A percentile compares a stretch with the other conserved stretches of the same genome.
Conservation (phyloP, 352 stramenopile species). For the Phytophthora sp. region DNA sequence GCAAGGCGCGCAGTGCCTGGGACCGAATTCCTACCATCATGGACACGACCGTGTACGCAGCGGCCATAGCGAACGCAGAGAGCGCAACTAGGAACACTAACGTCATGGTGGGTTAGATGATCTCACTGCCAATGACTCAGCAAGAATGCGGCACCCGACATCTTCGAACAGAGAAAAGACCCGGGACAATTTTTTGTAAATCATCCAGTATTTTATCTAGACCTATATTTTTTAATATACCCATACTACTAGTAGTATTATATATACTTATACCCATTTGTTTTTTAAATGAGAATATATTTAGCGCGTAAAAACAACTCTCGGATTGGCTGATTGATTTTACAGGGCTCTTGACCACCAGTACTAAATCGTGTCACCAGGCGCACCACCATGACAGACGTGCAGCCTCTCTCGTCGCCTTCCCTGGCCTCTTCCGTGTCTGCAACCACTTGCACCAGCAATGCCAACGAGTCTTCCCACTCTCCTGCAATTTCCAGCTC, state of each 20-base stretch:
- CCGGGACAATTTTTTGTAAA: too few relatives aligned
- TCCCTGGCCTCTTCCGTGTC: background rate
- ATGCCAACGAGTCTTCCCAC: background rate
- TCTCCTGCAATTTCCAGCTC: constrained; percentile 5
- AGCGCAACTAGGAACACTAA: background rate
- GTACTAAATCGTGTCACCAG: background rate
- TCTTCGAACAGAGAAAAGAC: too few relatives aligned
- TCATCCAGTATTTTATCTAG: too few relatives aligned
- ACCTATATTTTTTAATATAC: too few relatives aligned
- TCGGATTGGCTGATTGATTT: background rate
- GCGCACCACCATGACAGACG: constrained; percentile 27
- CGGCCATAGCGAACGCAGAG: background rate
- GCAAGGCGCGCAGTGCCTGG: constrained; percentile 18
- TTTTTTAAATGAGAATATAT: too few relatives aligned
- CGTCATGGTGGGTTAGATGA: background rate
- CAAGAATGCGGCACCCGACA: background rate
- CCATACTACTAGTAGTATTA: too few relatives aligned
- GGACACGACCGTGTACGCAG: constrained; percentile 11
- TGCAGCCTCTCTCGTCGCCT: constrained; percentile 11
- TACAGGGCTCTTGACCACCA: constrained; percentile 20
- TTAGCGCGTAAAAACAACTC: background rate
- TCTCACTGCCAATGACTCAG: constrained; percentile 1
- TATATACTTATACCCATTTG: too few relatives aligned
- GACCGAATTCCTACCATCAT: constrained; percentile 39
- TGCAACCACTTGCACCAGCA: constrained; percentile 1